Evolutionary conservation across 2,329 filamentous ascomycete genomes (phyloP), one percentile per base, ranked within the genome.

Genomic region (Aurifilum marmelostoma): DNA sequence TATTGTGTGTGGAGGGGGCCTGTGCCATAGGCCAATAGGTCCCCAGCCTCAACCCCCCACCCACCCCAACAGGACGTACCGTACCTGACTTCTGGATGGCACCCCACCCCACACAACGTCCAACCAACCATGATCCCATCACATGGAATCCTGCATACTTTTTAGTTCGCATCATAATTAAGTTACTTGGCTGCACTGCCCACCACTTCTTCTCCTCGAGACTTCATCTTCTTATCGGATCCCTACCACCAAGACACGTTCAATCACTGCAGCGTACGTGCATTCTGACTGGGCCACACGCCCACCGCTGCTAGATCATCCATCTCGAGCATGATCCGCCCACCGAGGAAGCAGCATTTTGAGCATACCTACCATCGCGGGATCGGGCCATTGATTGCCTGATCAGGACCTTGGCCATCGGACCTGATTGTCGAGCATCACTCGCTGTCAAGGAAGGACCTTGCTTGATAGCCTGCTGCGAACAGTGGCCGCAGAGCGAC

Each of bases 401-500:
- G 24, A 7, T 24, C 24, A 54, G 14, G 24, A 16, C 11, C 12
- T 24, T 29, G 50, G 56, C 56, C 12, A 18, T 47, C 6, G 5
- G 41, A 7, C 16, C 16, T 47, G 7, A 21, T 11, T n/a, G 21
- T 59, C 32, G 54, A 59, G 56, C 32, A 59, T n/a, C 56, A 4
- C 56, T 4, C 32, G 56, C 56, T 16, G 29, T 32, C 56, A 29
- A 29, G 56, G 56, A 59, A 37, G 56, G 56, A 59, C 56, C 56
- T 37, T 37, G 56, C 12, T 14, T 29, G 52, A 16, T 14, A 29
- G 52, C 27, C 27, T 27, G 11, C 5, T n/a, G 34, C 29, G 9
- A 16, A 59, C 56, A 32, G 56, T 37, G 29, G 56, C 56, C 50
- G 11, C n/a, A 27, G 16, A 54, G 50, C 7, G 12, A 54, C 50